These are phyloP conservation scores for Phytophthora pseudosyringae DNA, from an alignment of 352 stramenopile species.

Conservation along the genomic window DNA sequence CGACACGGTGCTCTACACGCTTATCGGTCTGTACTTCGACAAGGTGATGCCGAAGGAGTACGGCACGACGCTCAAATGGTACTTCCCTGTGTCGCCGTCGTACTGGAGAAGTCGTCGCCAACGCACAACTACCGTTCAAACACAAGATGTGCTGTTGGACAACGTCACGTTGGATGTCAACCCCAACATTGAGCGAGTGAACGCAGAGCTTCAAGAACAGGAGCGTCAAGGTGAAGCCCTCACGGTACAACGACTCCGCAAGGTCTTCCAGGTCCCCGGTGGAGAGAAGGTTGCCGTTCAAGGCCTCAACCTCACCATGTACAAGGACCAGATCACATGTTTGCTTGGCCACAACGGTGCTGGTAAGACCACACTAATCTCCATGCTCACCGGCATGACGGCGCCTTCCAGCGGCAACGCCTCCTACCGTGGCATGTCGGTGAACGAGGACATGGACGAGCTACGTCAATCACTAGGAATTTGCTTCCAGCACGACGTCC, in stretches of 20 bases:
- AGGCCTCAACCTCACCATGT: constrained; percentile 81
- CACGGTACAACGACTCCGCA: constrained; percentile 46
- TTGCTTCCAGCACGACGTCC: constrained; percentile 83
- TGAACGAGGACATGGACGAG: constrained; percentile 69
- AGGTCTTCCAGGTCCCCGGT: constrained; percentile 66
- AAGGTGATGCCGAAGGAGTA: constrained; percentile 91
- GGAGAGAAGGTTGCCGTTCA: constrained; percentile 82
- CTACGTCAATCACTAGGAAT: constrained; percentile 71
- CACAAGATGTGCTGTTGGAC: constrained; percentile 26
- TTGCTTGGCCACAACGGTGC: constrained; percentile 92
- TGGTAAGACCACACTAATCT: constrained; percentile 90
- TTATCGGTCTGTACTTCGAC: constrained; percentile 92
- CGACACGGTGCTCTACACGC: constrained; percentile 89
- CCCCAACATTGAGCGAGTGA: constrained; percentile 43
- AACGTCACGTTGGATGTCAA: constrained; percentile 33
- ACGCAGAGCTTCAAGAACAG: constrained; percentile 43
- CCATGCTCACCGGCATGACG: constrained; percentile 88
- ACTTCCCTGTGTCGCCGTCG: constrained; percentile 83
- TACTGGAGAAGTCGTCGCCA: constrained; percentile 37
- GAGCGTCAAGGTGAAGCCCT: constrained; percentile 40
- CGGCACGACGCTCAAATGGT: constrained; percentile 89
- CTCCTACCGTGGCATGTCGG: constrained; percentile 68
- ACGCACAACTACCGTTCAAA: constrained; percentile 4
- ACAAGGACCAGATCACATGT: constrained; percentile 89
- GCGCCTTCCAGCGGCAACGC: constrained; percentile 55